phyloP scores from a whole-genome alignment of 257 asterid species.

The Scutellaria galericulata region DNA sequence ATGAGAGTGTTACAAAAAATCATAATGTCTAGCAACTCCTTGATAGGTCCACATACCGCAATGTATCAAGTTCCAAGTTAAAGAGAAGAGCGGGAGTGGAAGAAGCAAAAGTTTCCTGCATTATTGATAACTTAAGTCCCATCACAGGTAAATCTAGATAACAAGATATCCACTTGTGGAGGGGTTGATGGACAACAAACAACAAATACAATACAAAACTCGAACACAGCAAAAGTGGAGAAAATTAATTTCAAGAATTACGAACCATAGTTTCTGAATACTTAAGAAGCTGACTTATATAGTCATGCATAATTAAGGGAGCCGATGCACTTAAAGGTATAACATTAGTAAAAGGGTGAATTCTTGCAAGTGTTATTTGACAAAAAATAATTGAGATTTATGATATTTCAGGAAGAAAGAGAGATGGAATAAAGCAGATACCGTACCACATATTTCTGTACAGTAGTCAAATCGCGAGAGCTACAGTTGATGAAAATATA shows the following conservation, averaged over 20 bases:
- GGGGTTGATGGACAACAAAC: too few species aligned
- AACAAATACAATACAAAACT: neutral
- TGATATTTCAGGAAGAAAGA: slow-evolving; percentile 20
- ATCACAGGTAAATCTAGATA: neutral
- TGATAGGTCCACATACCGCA: slow-evolving; percentile 59
- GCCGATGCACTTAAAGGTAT: neutral
- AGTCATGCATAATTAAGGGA: slow-evolving; percentile 4
- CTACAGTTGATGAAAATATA: slow-evolving; percentile 86
- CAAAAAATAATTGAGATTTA: neutral
- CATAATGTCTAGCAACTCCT: slow-evolving; percentile 14
- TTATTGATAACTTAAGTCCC: neutral
- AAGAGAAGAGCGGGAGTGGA: slow-evolving; percentile 84
- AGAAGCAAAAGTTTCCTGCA: slow-evolving; percentile 80
- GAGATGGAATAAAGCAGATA: slow-evolving; percentile 32
- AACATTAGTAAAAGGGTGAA: neutral
- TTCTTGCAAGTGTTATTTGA: neutral
- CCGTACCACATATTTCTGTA: slow-evolving; percentile 96
- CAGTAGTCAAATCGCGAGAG: slow-evolving; percentile 74
- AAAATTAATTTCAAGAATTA: slow-evolving; percentile 5
- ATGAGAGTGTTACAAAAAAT: slow-evolving; percentile 6
- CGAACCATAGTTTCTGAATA: neutral
- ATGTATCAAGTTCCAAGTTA: slow-evolving; percentile 92
- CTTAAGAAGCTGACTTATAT: neutral
- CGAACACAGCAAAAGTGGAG: neutral
- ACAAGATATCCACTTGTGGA: too few species aligned